Evolutionary conservation across 75 land plant genomes (phyloP), one percentile per base, ranked within the genome.

Genomic region (Pinus albicaulis): DNA sequence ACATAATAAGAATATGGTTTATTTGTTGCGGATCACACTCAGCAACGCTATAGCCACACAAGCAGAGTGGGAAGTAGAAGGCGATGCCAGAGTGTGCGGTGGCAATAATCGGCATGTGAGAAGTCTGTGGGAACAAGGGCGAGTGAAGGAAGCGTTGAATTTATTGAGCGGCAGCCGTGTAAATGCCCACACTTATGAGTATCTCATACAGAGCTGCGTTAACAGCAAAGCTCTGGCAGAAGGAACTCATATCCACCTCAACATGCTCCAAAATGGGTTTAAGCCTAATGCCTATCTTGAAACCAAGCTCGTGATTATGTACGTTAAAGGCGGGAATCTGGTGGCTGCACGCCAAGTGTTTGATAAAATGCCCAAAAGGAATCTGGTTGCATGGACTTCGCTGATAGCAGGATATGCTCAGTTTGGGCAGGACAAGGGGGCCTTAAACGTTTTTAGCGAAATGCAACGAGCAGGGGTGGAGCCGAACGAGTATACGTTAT

Each of bases 301-400:
- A 66, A 87, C 73, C 64, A 83, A 81, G 65, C n/a, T 86, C 65
- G 15, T 81, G 5, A 79, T 83, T 52, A 79, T 76, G 59, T 76
- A 81, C 55, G 31, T 57, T 1, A 87, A 77, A 74, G 0, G 64
- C 25, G 72, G 86, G 19, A 57, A 84, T 25, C 15, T 79, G 4
- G 25, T 3, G 3, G n/a, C 68, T 41, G 85, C 90, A 5, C 77
- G 80, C 1, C 61, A 70, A 2, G 63, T 84, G 84, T 89, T 89
- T 34, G 86, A 83, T 71, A 48, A 23, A 77, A 81, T 86, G 84
- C 59, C 79, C 71, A 64, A 71, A 19, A 71, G 88, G 65, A 77
- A 25, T 74, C 53, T 83, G 24, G 84, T 89, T 10, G 55, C 86
- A 1, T 89, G 91, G 91, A 89, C 86, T 59, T 85, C 91, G 6